phyloP scores from a whole-genome alignment of 257 asterid genomes.

The Solanum piurae region DNA sequence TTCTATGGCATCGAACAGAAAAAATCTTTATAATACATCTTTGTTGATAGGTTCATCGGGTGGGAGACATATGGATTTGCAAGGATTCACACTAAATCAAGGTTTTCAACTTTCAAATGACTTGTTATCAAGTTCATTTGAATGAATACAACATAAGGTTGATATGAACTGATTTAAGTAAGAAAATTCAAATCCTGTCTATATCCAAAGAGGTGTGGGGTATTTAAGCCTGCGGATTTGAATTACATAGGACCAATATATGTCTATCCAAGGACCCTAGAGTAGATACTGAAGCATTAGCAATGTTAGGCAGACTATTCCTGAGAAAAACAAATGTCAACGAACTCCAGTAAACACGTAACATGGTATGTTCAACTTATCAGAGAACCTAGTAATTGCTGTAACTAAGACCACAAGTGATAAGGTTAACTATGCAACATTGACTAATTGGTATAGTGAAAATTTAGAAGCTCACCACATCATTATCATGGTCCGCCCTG shows the following conservation, averaged over 20 bases:
- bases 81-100: not conserved
- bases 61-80: not conserved
- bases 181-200: not conserved
- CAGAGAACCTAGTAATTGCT: not conserved
- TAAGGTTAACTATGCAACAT: not conserved
- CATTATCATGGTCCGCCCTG: slow-evolving; percentile 67
- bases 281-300: not conserved
- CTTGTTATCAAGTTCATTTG: not conserved
- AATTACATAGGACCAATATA: not conserved
- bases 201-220: not conserved
- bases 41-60: not conserved
- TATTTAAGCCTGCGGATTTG: not conserved
- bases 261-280: not conserved
- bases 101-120: not conserved
- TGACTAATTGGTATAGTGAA: not conserved
- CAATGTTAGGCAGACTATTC: not conserved
- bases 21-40: not conserved
- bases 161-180: not conserved
- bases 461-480: slow-evolving; percentile 46
- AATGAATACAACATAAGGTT: not conserved
- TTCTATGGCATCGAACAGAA: not conserved
- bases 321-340: not conserved
- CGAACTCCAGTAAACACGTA: not conserved
- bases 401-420: not conserved
- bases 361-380: not conserved